phyloP scores from a whole-genome alignment of 306 rosid species.

The Vigna reflexopilosa region DNA sequence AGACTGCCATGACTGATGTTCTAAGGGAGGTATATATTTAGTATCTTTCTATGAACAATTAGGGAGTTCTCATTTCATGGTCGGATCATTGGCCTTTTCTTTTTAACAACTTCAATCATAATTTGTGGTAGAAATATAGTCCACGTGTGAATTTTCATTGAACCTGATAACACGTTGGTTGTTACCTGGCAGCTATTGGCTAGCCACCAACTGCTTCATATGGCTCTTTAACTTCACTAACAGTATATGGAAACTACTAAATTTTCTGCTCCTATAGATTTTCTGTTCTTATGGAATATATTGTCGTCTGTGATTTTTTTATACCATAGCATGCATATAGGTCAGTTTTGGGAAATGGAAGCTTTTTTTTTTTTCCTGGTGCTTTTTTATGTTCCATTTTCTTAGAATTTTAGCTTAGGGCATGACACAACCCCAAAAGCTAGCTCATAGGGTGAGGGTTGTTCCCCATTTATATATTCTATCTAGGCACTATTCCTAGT shows the following conservation, averaged over 20 bases:
- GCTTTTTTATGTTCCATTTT: slow-evolving; percentile 1
- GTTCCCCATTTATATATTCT: neutral
- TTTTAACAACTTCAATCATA: neutral
- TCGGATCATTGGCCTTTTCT: neutral
- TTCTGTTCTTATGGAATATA: slow-evolving; percentile 24
- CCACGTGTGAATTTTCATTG: neutral
- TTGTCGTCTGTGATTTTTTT: neutral
- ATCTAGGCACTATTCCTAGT: neutral
- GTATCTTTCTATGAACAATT: slow-evolving; percentile 21
- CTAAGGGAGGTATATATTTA: slow-evolving; percentile 80
- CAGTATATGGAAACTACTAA: slow-evolving; percentile 17
- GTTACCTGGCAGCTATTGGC: slow-evolving; percentile 1
- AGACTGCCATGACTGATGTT: slow-evolving; percentile 99
- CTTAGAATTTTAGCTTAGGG: neutral
- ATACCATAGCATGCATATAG: slow-evolving; percentile 19
- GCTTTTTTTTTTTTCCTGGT: neutral
- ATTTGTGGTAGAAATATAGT: slow-evolving; percentile 1
- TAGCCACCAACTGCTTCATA: slow-evolving; percentile 1
- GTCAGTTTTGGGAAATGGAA: slow-evolving; percentile 22
- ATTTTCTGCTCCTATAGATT: slow-evolving; percentile 33
- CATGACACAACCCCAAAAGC: neutral
- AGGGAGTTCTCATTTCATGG: slow-evolving; percentile 1
- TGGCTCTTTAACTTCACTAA: slow-evolving; percentile 18
- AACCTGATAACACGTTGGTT: slow-evolving; percentile 25
- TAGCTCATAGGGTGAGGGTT: neutral